Percentiles rank a stretch among this genome's conserved stretches.
Conservation (phyloP, 352 stramenopile species). For the Pythium pyrilobum region DNA sequence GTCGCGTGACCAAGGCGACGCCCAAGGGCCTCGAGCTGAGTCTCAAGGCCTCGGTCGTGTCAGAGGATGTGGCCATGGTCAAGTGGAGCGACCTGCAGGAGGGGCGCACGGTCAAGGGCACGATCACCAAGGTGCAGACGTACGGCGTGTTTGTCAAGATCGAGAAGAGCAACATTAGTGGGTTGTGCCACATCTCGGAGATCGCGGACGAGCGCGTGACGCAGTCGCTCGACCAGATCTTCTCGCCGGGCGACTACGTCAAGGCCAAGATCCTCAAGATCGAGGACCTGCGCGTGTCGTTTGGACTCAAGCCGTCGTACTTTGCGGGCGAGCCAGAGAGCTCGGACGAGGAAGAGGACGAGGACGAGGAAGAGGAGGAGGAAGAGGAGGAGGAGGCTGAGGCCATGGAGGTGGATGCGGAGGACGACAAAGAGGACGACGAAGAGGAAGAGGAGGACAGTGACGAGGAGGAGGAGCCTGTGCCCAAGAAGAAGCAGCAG, state of each 20-base stretch:
- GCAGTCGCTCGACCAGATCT: slow-evolving; percentile 89
- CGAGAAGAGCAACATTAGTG: slow-evolving; percentile 93
- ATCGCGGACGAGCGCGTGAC: slow-evolving; percentile 94
- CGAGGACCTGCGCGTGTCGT: slow-evolving; percentile 88
- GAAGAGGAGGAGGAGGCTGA: slow-evolving; percentile 31
- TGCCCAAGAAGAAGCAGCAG: slow-evolving; percentile 20
- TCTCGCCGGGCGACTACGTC: slow-evolving; percentile 94
- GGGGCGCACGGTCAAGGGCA: slow-evolving; percentile 91
- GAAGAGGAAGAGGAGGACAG: slow-evolving; percentile 49
- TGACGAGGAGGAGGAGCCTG: slow-evolving; percentile 31
- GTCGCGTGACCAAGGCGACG: slow-evolving; percentile 90
- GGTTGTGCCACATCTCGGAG: slow-evolving; percentile 95
- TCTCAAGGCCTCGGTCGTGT: slow-evolving; percentile 91
- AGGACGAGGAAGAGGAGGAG: slow-evolving; percentile 59
- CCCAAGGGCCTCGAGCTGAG: slow-evolving; percentile 88
- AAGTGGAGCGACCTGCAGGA: slow-evolving; percentile 89
- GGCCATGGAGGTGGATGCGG: slow-evolving; percentile 36
- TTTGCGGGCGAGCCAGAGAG: slow-evolving; percentile 92
- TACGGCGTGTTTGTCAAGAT: slow-evolving; percentile 97
- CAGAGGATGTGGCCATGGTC: slow-evolving; percentile 81
- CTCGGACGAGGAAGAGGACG: slow-evolving; percentile 76
- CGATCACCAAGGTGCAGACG: slow-evolving; percentile 92
- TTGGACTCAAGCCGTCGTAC: slow-evolving; percentile 96
- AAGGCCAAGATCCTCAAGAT: slow-evolving; percentile 97
- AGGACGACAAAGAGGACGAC: slow-evolving; percentile 42